Evolutionary conservation across 129 eudicot genomes (phyloP), one percentile per base, ranked within the genome.

Genomic region (Deinandra increscens): DNA sequence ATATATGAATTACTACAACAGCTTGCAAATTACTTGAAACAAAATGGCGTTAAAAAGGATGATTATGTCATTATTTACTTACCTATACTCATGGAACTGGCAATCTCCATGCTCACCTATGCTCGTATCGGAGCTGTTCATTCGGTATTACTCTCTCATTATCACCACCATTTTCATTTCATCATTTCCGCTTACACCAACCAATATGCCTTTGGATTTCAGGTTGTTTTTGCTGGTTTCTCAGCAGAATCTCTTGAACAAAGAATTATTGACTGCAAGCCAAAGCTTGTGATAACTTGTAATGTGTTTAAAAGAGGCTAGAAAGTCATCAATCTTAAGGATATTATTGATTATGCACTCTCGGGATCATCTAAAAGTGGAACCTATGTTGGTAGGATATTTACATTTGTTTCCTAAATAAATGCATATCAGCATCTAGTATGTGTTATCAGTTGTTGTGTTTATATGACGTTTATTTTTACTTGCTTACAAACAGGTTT

Each of bases 151-250:
- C n/a, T n/a, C n/a, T n/a, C n/a, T n/a, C n/a, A n/a, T n/a, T n/a
- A n/a, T n/a, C n/a, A n/a, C n/a, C n/a, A n/a, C n/a, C n/a, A n/a
- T n/a, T n/a, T n/a, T n/a, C n/a, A n/a, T n/a, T n/a, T n/a, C n/a
- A n/a, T n/a, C n/a, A n/a, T n/a, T n/a, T n/a, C n/a, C n/a, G n/a
- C n/a, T n/a, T n/a, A n/a, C 14, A 66, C 51, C 64, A 45, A 4
- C 9, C 51, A 15, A 44, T 12, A 41, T 10, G 29, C 3, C 15
- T 39, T 45, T 34, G 73, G 49, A 23, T 68, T 76, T 74, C 75
- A 91, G 97, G 97, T 91, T 75, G 98, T 91, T 71, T 91, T 91
- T 88, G 98, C 98, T 66, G 98, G 98, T 23, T 91, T 88, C 75
- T 91, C 98, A 46, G 84, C 96, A 12, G 98, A 91, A 43, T 81